Base-by-base conservation (phyloP, 176 grass and related monocot genomes). In the Areca catechu region DNA sequence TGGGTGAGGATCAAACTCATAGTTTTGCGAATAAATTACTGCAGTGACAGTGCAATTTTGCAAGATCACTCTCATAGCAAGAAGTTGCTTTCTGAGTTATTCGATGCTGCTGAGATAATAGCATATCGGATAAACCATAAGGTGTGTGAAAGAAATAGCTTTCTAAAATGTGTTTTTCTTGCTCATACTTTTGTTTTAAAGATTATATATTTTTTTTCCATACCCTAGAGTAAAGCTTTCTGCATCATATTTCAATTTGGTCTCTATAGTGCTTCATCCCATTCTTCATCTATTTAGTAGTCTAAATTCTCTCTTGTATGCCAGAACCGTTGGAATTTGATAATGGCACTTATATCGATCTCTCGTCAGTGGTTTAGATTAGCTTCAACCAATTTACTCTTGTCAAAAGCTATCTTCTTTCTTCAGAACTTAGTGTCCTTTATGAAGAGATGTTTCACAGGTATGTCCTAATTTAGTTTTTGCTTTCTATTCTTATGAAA, bases 381-480 rank as follows among this genome's bases (percentile, higher is more conserved):
- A 74, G 58, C 68, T 22, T 72, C 87, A 52, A 78, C 83, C 56
- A 64, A 80, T 77, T 53, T 86, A 61, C 84, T 71, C 50, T 70
- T 92, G 63, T 85, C 84, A 56, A 88, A 78, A 91, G 56, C 88
- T 50, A 77, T 87, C 70, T 80, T 62, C 25, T 97, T 97, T 58
- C 81, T 91, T 63, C 87, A 83, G 66, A 83, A 58, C 75, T 85
- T 88, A 19, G 76, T 78, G 15, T 87, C 87, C 80, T 74, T 79
- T 77, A 29, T 97, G 69, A 91, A 76, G 74, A 85, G 78, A 63
- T 62, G 23, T 76, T 74, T 90, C 53, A 82, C 16, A 85, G 85
- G 85, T 95, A 14, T 43, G 34, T 43, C 34, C 34, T 43, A 43
- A 12, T 43, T 43, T 2, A 43, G 34, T 43, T 43, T 37, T 43